Evolutionary conservation across 1,139 yeast genomes (phyloP).

Genomic region (Zygosaccharomyces sapae): DNA sequence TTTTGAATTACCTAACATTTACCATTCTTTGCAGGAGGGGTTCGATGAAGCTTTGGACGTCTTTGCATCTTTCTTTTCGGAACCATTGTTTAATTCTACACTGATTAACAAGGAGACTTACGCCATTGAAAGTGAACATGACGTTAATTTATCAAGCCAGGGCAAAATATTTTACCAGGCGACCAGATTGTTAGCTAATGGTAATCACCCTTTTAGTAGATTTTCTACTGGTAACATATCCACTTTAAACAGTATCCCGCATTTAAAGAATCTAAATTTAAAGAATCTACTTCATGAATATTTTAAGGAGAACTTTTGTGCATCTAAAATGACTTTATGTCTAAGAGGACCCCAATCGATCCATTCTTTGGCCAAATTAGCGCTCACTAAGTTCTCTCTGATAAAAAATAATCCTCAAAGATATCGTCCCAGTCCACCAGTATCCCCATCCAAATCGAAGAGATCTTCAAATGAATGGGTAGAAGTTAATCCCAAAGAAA

Average conservation of each 20-base stretch:
- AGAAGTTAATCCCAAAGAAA: background rate
- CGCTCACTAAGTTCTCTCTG: conserved; percentile 41
- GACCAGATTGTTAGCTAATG: conserved; percentile 46
- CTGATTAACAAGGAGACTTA: conserved; percentile 48
- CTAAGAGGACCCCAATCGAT: conserved; percentile 62
- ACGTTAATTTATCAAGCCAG: conserved; percentile 42
- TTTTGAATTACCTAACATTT: conserved; percentile 50
- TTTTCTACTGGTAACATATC: conserved; percentile 71
- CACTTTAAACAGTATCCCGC: conserved; percentile 54
- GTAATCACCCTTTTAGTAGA: conserved; percentile 57
- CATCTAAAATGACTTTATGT: conserved; percentile 55
- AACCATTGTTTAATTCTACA: conserved; percentile 47
- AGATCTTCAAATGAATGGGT: background rate
- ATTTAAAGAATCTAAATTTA: conserved; percentile 45
- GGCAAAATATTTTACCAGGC: conserved; percentile 57
- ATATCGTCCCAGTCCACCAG: conserved; percentile 3
- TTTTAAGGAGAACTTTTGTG: conserved; percentile 45
- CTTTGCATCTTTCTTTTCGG: conserved; percentile 49
- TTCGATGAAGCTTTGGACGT: conserved; percentile 46
- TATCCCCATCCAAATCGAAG: conserved; percentile 3
- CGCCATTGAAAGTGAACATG: conserved; percentile 64
- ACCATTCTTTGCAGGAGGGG: conserved; percentile 31
- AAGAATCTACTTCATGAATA: conserved; percentile 51
- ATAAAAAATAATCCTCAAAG: conserved; percentile 16
- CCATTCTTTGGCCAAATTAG: conserved; percentile 51